phyloP scores from a whole-genome alignment of 768 basidiomycete genomes.

The Psilocybe cubensis region DNA sequence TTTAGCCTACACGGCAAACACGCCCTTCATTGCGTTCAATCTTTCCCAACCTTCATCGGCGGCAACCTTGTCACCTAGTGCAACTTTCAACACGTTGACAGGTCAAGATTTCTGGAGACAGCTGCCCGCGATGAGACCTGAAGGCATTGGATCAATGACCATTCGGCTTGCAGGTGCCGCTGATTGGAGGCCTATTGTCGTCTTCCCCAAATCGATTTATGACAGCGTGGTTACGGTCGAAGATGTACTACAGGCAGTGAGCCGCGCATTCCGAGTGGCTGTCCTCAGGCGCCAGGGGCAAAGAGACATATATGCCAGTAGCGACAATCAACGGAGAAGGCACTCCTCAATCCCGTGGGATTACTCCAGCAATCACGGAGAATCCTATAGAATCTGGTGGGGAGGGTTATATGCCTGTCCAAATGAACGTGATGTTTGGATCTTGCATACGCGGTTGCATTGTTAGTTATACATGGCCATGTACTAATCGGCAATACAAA shows the following conservation, averaged over 20 bases:
- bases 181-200: neutral
- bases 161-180: neutral
- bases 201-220: neutral
- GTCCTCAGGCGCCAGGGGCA: neutral
- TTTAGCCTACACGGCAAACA: neutral
- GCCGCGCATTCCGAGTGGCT: constrained; percentile 1
- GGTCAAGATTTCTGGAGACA: neutral
- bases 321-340: neutral
- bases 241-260: constrained; percentile 1
- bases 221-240: constrained; percentile 9
- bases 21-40: neutral
- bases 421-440: constrained; percentile 7
- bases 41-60: neutral
- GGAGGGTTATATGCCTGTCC: constrained; percentile 3
- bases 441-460: neutral
- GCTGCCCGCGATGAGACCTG: neutral
- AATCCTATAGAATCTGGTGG: neutral
- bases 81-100: neutral
- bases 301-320: neutral
- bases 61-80: neutral
- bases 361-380: neutral
- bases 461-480: neutral
- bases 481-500: too few relatives aligned
- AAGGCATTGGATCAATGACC: constrained; percentile 1
- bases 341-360: neutral